These are phyloP conservation scores for Xanthoparmelia taractica DNA, from an alignment of 495 filamentous ascomycete species.

Conservation along the genomic window DNA sequence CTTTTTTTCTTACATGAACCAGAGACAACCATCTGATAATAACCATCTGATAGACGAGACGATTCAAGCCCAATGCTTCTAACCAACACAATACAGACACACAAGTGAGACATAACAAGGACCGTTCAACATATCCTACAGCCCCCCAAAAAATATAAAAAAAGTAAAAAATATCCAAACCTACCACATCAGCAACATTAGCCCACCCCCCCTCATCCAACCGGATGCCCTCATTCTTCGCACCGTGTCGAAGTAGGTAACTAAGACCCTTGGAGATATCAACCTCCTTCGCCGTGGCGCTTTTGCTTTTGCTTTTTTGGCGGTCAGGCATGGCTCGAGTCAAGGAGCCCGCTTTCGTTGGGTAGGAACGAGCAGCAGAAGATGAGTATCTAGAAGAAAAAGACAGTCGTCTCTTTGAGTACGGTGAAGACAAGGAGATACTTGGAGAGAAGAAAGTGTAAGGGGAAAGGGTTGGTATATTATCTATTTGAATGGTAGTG, in stretches of 20 bases:
- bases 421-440: not conserved
- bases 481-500: not conserved
- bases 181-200: conserved; percentile 67
- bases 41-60: not conserved
- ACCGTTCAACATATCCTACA: no score
- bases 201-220: conserved; percentile 76
- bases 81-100: no score
- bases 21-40: not conserved
- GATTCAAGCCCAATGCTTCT: not conserved
- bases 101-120: not conserved
- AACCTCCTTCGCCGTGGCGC: conserved; percentile 44
- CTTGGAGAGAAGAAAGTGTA: not conserved
- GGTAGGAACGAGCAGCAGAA: not conserved
- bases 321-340: not conserved
- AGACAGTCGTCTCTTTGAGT: not conserved
- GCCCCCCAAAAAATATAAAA: conserved; percentile 7
- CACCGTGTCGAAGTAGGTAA: conserved; percentile 74
- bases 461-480: not conserved
- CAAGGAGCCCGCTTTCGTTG: not conserved
- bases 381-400: not conserved
- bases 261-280: conserved; percentile 74
- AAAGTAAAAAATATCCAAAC: conserved; percentile 28
- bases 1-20: not conserved
- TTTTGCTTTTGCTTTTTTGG: not conserved
- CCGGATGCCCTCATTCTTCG: conserved; percentile 65